Evolutionary conservation across 202 grass and related monocot species (phyloP).

Genomic region (Setaria viridis): DNA sequence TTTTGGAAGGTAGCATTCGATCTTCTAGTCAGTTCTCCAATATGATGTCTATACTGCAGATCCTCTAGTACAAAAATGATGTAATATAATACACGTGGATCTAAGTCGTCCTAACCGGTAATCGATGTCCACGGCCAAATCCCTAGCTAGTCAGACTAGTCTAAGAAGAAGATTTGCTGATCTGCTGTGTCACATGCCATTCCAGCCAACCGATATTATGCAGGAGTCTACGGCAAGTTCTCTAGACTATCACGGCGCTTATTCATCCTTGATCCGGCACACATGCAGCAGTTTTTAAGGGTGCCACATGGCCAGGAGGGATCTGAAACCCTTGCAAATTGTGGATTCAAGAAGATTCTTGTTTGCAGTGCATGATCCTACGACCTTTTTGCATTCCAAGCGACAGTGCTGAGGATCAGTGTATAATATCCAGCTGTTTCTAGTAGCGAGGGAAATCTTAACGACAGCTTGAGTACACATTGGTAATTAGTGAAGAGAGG

Average conservation of each 20-base stretch:
- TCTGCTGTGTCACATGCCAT: background rate
- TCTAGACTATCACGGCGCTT: background rate
- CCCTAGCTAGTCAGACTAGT: background rate
- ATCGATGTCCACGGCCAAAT: constrained; percentile 11
- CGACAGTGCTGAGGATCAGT: too few relatives aligned
- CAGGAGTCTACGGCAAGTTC: background rate
- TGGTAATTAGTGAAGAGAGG: too few relatives aligned
- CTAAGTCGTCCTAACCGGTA: background rate
- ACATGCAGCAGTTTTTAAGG: background rate
- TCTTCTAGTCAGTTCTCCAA: background rate
- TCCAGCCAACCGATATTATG: background rate
- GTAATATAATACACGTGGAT: constrained; percentile 6
- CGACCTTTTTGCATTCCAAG: too few relatives aligned
- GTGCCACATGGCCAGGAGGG: background rate
- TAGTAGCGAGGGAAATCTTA: too few relatives aligned
- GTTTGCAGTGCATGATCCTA: too few relatives aligned
- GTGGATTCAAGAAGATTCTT: too few relatives aligned
- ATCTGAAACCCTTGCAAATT: background rate
- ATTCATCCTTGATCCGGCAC: background rate
- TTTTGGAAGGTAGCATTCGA: background rate
- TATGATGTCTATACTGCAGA: background rate
- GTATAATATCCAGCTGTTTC: too few relatives aligned
- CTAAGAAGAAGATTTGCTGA: background rate
- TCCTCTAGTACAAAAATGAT: background rate
- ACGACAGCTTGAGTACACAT: too few relatives aligned